Percentiles rank a stretch among this genome's conserved stretches.
phyloP scores from a whole-genome alignment of 2,329 filamentous ascomycete genomes.

The Fusarium equiseti region DNA sequence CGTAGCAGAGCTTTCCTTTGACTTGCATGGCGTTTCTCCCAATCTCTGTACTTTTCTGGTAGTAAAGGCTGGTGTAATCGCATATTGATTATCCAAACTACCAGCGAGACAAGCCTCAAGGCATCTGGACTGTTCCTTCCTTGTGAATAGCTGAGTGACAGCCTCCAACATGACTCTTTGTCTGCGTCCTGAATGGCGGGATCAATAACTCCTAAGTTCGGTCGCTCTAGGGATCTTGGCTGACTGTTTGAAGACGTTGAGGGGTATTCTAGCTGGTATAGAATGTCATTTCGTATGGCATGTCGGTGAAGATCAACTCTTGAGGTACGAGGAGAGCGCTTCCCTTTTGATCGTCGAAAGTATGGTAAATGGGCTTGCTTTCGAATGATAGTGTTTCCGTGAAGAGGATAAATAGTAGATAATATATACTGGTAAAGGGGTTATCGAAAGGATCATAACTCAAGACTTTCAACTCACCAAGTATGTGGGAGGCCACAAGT shows the following conservation, averaged over 20 bases:
- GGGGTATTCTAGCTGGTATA: background rate
- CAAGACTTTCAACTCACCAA: background rate
- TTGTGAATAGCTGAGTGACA: background rate
- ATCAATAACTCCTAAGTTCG: no score
- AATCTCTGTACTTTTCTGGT: background rate
- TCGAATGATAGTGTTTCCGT: no score
- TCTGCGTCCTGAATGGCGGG: background rate
- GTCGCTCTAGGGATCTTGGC: no score
- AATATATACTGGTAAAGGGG: no score
- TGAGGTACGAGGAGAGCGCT: background rate
- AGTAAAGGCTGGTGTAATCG: background rate
- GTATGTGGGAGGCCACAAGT: background rate
- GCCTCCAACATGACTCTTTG: no score
- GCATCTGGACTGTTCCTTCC: background rate
- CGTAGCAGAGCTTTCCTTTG: background rate
- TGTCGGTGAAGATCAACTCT: background rate
- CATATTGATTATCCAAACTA: background rate
- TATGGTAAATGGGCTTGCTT: background rate
- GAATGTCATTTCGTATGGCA: background rate
- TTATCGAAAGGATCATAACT: background rate
- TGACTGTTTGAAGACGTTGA: background rate
- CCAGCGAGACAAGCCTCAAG: background rate
- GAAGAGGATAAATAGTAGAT: background rate
- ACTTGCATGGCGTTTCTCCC: background rate
- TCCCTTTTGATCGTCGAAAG: background rate